These are phyloP conservation scores for Coemansia sp. DNA, from an alignment of 192 early-diverging fungal genomes.

Conservation along the genomic window DNA sequence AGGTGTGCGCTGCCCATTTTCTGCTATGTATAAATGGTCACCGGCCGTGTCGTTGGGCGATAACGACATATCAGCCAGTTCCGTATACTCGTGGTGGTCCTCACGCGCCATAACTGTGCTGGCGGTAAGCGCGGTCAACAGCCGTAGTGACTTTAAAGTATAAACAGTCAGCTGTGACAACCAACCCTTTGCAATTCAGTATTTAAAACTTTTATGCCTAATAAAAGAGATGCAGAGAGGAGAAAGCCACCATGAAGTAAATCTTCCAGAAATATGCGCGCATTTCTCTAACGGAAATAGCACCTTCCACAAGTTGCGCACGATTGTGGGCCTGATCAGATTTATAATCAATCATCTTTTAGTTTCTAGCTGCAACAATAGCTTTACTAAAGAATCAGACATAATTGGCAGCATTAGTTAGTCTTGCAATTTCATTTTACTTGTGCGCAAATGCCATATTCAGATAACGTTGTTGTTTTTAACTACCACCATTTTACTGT, in stretches of 20 bases:
- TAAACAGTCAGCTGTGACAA: slow-evolving; percentile 2
- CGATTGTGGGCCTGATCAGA: background rate
- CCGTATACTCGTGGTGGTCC: slow-evolving; percentile 40
- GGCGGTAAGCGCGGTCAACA: background rate
- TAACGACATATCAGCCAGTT: slow-evolving; percentile 32
- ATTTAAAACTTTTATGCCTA: background rate
- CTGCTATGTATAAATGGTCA: slow-evolving; percentile 15
- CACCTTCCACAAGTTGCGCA: background rate
- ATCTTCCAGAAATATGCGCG: background rate
- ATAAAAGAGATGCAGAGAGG: background rate
- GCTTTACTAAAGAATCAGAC: too few relatives aligned
- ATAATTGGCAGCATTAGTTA: too few relatives aligned
- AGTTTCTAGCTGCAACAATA: too few relatives aligned
- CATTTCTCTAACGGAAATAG: background rate
- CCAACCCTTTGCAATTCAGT: background rate
- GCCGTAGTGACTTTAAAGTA: background rate
- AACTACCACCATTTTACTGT: too few relatives aligned
- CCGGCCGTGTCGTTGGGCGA: slow-evolving; percentile 4
- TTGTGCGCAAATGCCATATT: too few relatives aligned
- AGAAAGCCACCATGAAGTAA: background rate
- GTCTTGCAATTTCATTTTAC: too few relatives aligned
- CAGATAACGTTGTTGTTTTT: too few relatives aligned
- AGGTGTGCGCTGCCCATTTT: background rate
- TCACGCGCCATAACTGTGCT: slow-evolving; percentile 11
- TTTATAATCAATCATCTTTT: background rate